These are phyloP conservation scores for Penicillium desertorum DNA, from an alignment of 495 filamentous ascomycete genomes.

Conservation along the genomic window DNA sequence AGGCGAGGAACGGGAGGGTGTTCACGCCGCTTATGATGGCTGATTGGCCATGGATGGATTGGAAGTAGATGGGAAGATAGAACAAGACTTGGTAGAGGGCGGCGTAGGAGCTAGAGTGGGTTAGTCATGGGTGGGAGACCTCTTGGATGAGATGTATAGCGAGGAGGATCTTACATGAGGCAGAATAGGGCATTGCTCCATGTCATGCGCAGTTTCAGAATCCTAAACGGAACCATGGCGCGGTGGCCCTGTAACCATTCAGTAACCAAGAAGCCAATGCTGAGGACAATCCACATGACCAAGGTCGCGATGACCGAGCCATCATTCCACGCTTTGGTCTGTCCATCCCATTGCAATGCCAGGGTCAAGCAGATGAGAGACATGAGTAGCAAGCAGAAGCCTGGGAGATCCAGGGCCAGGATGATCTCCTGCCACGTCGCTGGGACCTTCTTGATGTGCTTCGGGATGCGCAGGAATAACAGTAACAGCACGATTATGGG, in stretches of 20 bases:
- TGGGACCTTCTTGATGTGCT: slow-evolving; percentile 14
- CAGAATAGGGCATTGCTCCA: slow-evolving; percentile 11
- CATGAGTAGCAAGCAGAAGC: slow-evolving; percentile 17
- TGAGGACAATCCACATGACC: slow-evolving; percentile 7
- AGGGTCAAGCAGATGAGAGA: slow-evolving; percentile 22
- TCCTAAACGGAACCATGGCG: slow-evolving; percentile 13
- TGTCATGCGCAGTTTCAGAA: slow-evolving; percentile 13
- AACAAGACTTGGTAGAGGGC: slow-evolving; percentile 44
- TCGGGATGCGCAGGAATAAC: slow-evolving; percentile 16
- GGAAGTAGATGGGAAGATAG: slow-evolving; percentile 50
- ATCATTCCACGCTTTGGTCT: slow-evolving; percentile 17
- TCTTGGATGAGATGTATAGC: background rate
- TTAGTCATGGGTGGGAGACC: background rate
- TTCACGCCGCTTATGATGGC: slow-evolving; percentile 40
- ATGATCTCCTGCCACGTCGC: slow-evolving; percentile 27
- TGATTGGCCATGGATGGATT: slow-evolving; percentile 36
- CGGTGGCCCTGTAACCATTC: slow-evolving; percentile 10
- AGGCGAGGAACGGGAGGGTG: slow-evolving; percentile 20
- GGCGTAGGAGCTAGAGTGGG: slow-evolving; percentile 1
- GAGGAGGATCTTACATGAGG: slow-evolving; percentile 9
- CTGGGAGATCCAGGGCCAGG: slow-evolving; percentile 24
- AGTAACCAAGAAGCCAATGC: background rate
- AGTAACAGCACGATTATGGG: slow-evolving; percentile 17
- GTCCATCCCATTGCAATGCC: slow-evolving; percentile 31
- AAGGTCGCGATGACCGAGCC: slow-evolving; percentile 21